Percentiles rank a stretch among this genome's conserved stretches.
Conservation (phyloP, 306 rosid genomes). For the Lablab purpureus region DNA sequence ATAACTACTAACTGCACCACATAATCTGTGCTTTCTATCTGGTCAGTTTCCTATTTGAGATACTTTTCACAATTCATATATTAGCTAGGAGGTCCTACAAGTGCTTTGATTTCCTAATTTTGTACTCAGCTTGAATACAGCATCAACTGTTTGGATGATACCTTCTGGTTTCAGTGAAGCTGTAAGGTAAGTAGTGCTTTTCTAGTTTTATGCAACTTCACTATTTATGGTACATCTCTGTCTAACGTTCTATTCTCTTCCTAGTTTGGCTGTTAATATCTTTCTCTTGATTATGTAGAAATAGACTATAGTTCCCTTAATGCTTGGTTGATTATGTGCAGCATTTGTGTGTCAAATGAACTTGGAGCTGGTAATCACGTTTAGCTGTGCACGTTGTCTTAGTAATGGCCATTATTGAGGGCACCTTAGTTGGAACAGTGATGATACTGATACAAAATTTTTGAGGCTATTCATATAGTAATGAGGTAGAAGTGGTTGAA, state of each 20-base stretch:
- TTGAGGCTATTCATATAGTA: conserved; percentile 74
- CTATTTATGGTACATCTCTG: background rate
- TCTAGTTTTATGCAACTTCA: background rate
- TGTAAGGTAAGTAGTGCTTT: conserved; percentile 60
- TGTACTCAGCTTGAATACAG: conserved; percentile 61
- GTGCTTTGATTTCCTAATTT: background rate
- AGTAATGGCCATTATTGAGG: conserved; percentile 58
- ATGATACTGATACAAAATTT: conserved; percentile 61
- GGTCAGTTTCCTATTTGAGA: conserved; percentile 49
- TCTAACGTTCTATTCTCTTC: conserved; percentile 7
- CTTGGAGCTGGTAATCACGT: conserved; percentile 70
- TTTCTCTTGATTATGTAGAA: background rate
- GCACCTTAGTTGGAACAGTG: conserved; percentile 48
- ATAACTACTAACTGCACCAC: no score
- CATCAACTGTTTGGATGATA: conserved; percentile 68
- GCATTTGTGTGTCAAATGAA: conserved; percentile 80
- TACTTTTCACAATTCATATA: conserved; percentile 3
- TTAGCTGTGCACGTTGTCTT: conserved; percentile 60
- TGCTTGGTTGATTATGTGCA: conserved; percentile 26
- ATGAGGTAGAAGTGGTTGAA: conserved; percentile 61
- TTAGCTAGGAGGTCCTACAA: background rate
- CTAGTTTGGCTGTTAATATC: background rate
- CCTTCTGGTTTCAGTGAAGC: conserved; percentile 76
- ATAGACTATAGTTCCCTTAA: background rate
- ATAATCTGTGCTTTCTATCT: conserved; percentile 70